A percentile compares a stretch with the other conserved stretches of the same genome.
phyloP scores from a whole-genome alignment of 192 early-diverging fungal genomes.

The Bifiguratus adelaidae region DNA sequence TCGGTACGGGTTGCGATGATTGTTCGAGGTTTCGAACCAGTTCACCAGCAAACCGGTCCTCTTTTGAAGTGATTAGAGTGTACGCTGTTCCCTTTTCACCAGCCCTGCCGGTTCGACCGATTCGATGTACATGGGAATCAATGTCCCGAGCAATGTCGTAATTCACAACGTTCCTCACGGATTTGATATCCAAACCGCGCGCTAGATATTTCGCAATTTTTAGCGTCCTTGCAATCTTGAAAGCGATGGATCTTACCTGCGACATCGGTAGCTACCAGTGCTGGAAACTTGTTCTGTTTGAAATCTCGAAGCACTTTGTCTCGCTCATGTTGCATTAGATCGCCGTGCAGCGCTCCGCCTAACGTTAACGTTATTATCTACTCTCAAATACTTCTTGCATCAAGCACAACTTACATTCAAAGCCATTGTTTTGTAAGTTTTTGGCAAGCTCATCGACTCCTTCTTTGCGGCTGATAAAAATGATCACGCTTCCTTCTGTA shows the following conservation, averaged over 20 bases:
- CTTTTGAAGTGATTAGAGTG: constrained; percentile 49
- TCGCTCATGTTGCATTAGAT: constrained; percentile 65
- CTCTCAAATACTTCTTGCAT: neutral
- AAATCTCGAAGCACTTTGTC: constrained; percentile 62
- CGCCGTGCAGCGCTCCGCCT: constrained; percentile 63
- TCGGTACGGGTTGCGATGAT: constrained; percentile 34
- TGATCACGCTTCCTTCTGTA: constrained; percentile 51
- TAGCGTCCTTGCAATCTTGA: neutral
- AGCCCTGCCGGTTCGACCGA: constrained; percentile 61
- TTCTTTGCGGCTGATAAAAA: constrained; percentile 67
- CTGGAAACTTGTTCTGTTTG: constrained; percentile 41
- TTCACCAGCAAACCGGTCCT: constrained; percentile 52
- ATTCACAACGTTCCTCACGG: constrained; percentile 65
- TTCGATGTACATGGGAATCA: constrained; percentile 73
- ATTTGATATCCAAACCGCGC: constrained; percentile 73
- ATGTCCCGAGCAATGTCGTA: constrained; percentile 76
- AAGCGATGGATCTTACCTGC: constrained; percentile 34
- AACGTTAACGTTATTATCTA: neutral
- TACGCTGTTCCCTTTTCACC: constrained; percentile 58
- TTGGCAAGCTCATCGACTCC: constrained; percentile 58
- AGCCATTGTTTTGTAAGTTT: constrained; percentile 45
- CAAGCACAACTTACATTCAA: constrained; percentile 35
- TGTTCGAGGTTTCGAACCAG: constrained; percentile 50
- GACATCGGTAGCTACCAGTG: constrained; percentile 57
- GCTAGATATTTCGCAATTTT: constrained; percentile 11